A percentile compares a stretch with the other conserved stretches of the same genome.
Evolutionary conservation across 768 basidiomycete genomes (phyloP).

Genomic region (Boletus eberwhitei): DNA sequence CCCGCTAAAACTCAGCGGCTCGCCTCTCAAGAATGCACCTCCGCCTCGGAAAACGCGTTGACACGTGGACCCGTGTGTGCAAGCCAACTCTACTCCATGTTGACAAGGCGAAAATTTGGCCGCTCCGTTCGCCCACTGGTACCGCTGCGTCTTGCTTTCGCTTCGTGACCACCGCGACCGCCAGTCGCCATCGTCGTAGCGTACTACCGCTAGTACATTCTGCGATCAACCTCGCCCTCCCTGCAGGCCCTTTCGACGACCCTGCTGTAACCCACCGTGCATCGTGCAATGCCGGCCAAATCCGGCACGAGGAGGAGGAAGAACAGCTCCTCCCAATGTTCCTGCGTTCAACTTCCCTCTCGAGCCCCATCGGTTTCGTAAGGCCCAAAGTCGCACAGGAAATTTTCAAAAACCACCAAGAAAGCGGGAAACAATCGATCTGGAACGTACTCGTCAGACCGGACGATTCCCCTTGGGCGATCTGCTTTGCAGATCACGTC

Average conservation of each 20-base stretch:
- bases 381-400: slow-evolving; percentile 9
- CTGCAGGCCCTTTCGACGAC: slow-evolving; percentile 22
- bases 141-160: background rate
- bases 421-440: slow-evolving; percentile 4
- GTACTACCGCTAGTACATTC: slow-evolving; percentile 23
- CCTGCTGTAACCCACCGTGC: slow-evolving; percentile 12
- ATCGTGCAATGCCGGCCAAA: slow-evolving; percentile 13
- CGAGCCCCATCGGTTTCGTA: slow-evolving; percentile 20
- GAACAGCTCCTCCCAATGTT: slow-evolving; percentile 23
- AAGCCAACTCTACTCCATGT: background rate
- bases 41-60: background rate
- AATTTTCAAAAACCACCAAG: slow-evolving; percentile 12
- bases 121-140: background rate
- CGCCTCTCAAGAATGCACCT: background rate
- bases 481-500: slow-evolving; percentile 20
- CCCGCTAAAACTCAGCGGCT: no score
- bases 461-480: slow-evolving; percentile 18
- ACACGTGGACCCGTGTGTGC: background rate
- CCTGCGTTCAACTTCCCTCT: slow-evolving; percentile 7
- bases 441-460: slow-evolving; percentile 19
- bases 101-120: background rate
- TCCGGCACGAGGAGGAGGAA: slow-evolving; percentile 12
- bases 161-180: background rate
- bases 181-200: background rate
- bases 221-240: slow-evolving; percentile 27